phyloP scores from a whole-genome alignment of 768 basidiomycete species.

The Leccinellum luteum region DNA sequence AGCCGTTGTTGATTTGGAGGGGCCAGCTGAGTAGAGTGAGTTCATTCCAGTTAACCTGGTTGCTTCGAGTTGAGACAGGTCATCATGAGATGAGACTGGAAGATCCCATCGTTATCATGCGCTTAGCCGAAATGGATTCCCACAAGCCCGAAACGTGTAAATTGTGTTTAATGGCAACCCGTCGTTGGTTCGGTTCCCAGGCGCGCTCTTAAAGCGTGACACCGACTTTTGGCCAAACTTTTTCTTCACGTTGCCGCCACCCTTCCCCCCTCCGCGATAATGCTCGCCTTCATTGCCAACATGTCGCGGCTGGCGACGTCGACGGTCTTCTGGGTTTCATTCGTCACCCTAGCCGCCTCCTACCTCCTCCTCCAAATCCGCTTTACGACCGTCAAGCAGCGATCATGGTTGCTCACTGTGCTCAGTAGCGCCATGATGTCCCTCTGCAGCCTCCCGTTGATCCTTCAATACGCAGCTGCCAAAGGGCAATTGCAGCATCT shows the following conservation, averaged over 20 bases:
- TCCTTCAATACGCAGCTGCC: constrained; percentile 26
- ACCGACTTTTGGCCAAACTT: not conserved
- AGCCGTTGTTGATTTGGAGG: not conserved
- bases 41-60: not conserved
- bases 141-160: constrained; percentile 26
- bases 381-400: constrained; percentile 39
- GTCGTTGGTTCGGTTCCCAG: constrained; percentile 16
- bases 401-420: constrained; percentile 47
- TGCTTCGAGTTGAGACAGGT: constrained; percentile 3
- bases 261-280: constrained; percentile 18
- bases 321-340: constrained; percentile 21
- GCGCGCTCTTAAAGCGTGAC: constrained; percentile 23
- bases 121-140: constrained; percentile 19
- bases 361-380: constrained; percentile 32
- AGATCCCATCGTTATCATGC: constrained; percentile 14
- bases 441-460: constrained; percentile 39
- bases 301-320: constrained; percentile 22
- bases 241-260: constrained; percentile 21
- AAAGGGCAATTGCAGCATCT: constrained; percentile 29
- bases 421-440: constrained; percentile 42
- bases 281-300: constrained; percentile 13
- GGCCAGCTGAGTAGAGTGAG: not conserved
- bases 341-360: constrained; percentile 12
- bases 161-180: constrained; percentile 8
- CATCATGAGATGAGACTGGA: constrained; percentile 4